Evolutionary conservation across 2,329 filamentous ascomycete genomes (phyloP), one percentile per base, ranked within the genome.

Genomic region (Penicillium sp.): DNA sequence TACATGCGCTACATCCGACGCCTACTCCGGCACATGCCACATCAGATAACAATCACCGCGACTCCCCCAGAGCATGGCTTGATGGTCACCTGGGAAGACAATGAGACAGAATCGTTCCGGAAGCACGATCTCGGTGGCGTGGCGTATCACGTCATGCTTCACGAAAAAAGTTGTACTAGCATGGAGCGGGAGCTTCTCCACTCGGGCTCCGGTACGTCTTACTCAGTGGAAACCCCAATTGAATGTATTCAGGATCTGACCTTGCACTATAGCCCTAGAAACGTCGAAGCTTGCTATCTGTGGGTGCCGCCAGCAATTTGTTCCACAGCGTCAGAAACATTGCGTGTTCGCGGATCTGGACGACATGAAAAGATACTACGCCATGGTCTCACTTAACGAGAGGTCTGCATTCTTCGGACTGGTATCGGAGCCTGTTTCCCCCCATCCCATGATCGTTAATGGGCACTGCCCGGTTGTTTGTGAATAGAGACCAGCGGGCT

Each of bases 361-460:
- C 23, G 10, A 47, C n/a, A 21, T 33, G 16, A 47, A 29, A 31
- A 47, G 44, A 19, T 47, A 47, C 33, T 47, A 47, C 33, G 44
- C 44, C 16, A 47, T 47, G 44, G 33, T 47, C 18, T 47, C 40
- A 26, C 44, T 47, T 18, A 47, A 47, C 33, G 44, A 47, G n/a
- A 29, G 44, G 44, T 23, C 33, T 29, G 44, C 44, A 21, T 19
- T 47, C 13, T 47, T 21, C 33, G 44, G 44, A 16, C 44, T 47
- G 13, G 16, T 33, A 47, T 26, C 44, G 23, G 40, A 18, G 40
- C 40, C 26, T n/a, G 19, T 43, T 11, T 43, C 37, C 18, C 37
- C 37, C 18, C 37, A 28, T 43, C 21, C 14, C 23, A 6, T 16
- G 26, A 16, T 14, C 11, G 26, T 43, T 19, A 23, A 21, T 24